Conservation (phyloP, 257 asterid genomes). For the Nicotiana benthamiana region DNA sequence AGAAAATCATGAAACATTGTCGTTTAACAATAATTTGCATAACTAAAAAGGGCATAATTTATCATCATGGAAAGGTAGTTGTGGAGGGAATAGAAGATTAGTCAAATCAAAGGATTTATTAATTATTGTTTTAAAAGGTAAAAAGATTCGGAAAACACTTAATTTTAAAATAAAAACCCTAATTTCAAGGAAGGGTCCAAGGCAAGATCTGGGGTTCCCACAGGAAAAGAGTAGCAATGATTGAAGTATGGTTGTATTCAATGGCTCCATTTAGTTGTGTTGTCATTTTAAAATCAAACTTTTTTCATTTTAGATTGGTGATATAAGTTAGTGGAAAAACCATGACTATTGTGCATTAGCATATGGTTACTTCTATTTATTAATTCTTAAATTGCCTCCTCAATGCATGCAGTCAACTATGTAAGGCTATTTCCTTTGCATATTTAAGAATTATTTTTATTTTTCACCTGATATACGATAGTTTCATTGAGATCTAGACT, state of each 20-base stretch:
- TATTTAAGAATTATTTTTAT: not conserved
- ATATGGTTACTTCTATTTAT: not conserved
- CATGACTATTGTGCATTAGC: not conserved
- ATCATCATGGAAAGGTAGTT: not conserved
- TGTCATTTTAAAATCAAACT: not conserved
- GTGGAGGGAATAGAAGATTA: constrained; percentile 13
- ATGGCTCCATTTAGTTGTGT: constrained; percentile 7
- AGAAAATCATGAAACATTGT: not conserved
- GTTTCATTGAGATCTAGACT: accelerated
- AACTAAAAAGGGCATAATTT: constrained; percentile 8
- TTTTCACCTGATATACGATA: no score
- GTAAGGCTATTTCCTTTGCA: not conserved
- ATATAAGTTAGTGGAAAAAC: constrained; percentile 6
- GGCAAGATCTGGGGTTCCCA: constrained; percentile 24
- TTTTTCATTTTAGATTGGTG: not conserved
- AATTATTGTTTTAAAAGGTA: not conserved
- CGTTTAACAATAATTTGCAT: constrained; percentile 13
- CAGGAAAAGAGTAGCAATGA: constrained; percentile 25
- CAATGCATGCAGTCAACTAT: constrained; percentile 4
- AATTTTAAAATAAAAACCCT: constrained; percentile 9
- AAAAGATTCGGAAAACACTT: not conserved
- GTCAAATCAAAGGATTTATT: constrained; percentile 7
- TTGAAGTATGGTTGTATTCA: constrained; percentile 17
- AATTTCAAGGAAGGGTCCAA: constrained; percentile 17
- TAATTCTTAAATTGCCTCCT: not conserved